A percentile compares a stretch with the other conserved stretches of the same genome.
These are phyloP conservation scores for Stagonosporopsis chrysanthemi DNA, from an alignment of 2,329 filamentous ascomycete species.

Conservation along the genomic window DNA sequence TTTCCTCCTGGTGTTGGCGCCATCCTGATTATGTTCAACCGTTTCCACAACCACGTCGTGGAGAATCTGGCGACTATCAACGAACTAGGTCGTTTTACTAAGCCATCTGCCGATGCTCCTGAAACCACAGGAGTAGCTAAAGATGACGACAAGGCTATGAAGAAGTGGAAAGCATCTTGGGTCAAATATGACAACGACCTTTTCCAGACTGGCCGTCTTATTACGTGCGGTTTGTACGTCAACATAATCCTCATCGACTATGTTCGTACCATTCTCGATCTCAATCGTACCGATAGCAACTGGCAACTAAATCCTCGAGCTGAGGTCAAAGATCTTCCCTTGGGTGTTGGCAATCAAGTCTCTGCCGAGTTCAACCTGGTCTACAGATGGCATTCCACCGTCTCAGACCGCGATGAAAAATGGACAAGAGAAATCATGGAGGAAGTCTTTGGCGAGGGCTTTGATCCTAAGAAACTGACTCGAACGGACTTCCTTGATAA, in stretches of 20 bases:
- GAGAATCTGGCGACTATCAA: conserved; percentile 84
- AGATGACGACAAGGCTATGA: conserved; percentile 27
- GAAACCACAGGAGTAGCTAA: conserved; percentile 53
- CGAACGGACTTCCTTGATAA: conserved; percentile 68
- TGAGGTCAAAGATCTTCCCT: conserved; percentile 69
- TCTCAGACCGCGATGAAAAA: conserved; percentile 76
- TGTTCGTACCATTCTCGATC: conserved; percentile 61
- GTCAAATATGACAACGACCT: conserved; percentile 55
- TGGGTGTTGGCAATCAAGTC: conserved; percentile 81
- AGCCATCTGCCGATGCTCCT: conserved; percentile 57
- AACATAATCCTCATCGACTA: conserved; percentile 63
- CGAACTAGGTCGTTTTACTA: conserved; percentile 78
- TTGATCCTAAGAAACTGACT: conserved; percentile 62
- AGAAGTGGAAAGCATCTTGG: conserved; percentile 43
- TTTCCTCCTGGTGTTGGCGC: conserved; percentile 74
- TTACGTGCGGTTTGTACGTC: conserved; percentile 62
- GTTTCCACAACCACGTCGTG: conserved; percentile 87
- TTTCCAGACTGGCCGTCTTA: conserved; percentile 60
- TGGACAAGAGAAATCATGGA: conserved; percentile 71
- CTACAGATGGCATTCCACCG: conserved; percentile 86
- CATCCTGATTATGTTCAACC: conserved; percentile 71
- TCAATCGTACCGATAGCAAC: conserved; percentile 74
- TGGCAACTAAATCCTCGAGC: conserved; percentile 83
- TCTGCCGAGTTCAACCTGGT: conserved; percentile 90
- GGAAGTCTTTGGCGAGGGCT: conserved; percentile 54